These are phyloP conservation scores for Magnaporthiopsis incrustans DNA, from an alignment of 2,329 filamentous ascomycete genomes.

Conservation along the genomic window DNA sequence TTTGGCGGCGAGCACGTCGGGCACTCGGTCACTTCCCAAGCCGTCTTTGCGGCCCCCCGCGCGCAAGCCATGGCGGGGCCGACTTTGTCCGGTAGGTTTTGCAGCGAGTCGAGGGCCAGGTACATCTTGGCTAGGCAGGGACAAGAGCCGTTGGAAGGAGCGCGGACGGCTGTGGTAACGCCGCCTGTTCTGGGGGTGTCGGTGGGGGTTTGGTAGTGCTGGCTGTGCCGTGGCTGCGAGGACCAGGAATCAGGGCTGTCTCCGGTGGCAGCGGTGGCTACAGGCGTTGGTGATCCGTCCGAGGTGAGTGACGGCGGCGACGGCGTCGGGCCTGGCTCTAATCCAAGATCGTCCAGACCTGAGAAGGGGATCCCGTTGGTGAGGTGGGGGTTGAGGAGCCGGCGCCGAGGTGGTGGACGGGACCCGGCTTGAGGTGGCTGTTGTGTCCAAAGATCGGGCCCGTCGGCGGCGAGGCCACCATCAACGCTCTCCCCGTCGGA, in stretches of 20 bases:
- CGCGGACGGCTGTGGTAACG: background rate
- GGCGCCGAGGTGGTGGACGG: too few relatives aligned
- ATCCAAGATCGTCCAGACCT: background rate
- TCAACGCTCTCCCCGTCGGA: background rate
- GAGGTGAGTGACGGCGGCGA: background rate
- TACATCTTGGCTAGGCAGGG: conserved; percentile 42
- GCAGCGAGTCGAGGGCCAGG: conserved; percentile 41
- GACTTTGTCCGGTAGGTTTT: conserved; percentile 36
- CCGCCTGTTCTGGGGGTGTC: background rate
- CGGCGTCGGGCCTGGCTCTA: background rate
- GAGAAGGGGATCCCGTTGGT: background rate
- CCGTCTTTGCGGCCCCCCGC: conserved; percentile 37
- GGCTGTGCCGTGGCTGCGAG: background rate
- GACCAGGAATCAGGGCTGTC: background rate
- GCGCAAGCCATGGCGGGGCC: conserved; percentile 38
- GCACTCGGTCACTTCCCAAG: conserved; percentile 45
- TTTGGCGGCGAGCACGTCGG: conserved; percentile 35
- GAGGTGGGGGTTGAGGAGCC: background rate
- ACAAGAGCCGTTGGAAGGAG: conserved; percentile 23
- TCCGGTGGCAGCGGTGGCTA: background rate
- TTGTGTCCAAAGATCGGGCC: background rate
- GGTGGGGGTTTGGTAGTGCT: background rate
- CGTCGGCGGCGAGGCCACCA: background rate
- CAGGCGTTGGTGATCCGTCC: background rate
- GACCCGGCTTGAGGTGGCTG: background rate